Evolutionary conservation across 202 grass and related monocot species (phyloP), one percentile per base, ranked within the genome.

Genomic region (Dendrocalamus latiflorus): DNA sequence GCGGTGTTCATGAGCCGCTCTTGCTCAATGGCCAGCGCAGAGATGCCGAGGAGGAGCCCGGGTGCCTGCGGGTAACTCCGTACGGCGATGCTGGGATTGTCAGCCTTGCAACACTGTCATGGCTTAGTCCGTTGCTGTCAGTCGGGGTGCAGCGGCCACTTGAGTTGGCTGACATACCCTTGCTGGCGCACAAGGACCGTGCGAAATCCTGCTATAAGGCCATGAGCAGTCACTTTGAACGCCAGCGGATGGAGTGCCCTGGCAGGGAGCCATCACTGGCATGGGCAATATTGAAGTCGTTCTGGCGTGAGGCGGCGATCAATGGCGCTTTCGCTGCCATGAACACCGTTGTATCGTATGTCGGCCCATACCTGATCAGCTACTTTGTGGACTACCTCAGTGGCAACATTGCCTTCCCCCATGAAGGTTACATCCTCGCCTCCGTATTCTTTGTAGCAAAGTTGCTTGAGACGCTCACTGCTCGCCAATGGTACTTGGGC

Each of bases 281-380:
- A n/a, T n/a, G n/a, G n/a, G n/a, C n/a, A n/a, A n/a, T n/a, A n/a
- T n/a, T n/a, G n/a, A n/a, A n/a, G n/a, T 99, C 96, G 0, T 99
- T 92, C 83, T 91, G 90, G 91, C 89, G 90, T 28, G 96, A 99
- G 71, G 96, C 91, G 0, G 89, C 43, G 1, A 16, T 95, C 51
- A 95, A 91, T 68, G 96, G 93, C 0, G 2, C 90, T 14, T 99
- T 93, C 66, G 96, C 93, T 56, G 85, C 91, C 12, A 78, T 93
- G 41, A 99, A 93, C 72, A 99, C 96, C 24, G 45, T 93, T 50
- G 91, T 94, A 9, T 91, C 93, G 10, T 99, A 99, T n/a, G n/a
- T n/a, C n/a, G n/a, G n/a, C n/a, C n/a, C n/a, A n/a, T n/a, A n/a
- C n/a, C n/a, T n/a, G n/a, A n/a, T n/a, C n/a, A n/a, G n/a, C n/a